A percentile compares a stretch with the other conserved stretches of the same genome.
Evolutionary conservation across 202 grass and related monocot genomes (phyloP).

Genomic region (Setaria italica): DNA sequence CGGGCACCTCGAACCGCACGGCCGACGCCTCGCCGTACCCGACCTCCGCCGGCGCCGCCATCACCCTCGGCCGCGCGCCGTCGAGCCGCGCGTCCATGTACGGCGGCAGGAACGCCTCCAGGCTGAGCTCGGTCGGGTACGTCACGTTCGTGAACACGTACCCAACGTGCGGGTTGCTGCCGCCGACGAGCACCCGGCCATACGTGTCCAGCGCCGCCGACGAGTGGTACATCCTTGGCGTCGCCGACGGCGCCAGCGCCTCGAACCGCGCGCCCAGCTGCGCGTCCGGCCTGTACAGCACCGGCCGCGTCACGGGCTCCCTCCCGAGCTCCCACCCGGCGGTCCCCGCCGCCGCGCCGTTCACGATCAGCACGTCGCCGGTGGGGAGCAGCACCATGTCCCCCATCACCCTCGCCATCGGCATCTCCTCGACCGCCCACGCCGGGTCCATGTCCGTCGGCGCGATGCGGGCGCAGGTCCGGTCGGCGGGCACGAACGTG

Average conservation of each 20-base stretch:
- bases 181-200: slow-evolving; percentile 75
- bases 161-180: slow-evolving; percentile 82
- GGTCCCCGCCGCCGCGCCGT: slow-evolving; percentile 65
- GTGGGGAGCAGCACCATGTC: slow-evolving; percentile 91
- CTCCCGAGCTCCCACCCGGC: slow-evolving; percentile 83
- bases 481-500: slow-evolving; percentile 59
- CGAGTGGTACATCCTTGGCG: slow-evolving; percentile 86
- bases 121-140: slow-evolving; percentile 82
- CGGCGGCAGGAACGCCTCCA: slow-evolving; percentile 79
- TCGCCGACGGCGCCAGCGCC: slow-evolving; percentile 30
- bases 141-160: slow-evolving; percentile 71
- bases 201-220: slow-evolving; percentile 68
- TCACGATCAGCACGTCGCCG: slow-evolving; percentile 74
- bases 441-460: slow-evolving; percentile 53
- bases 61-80: slow-evolving; percentile 43
- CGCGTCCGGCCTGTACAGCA: slow-evolving; percentile 58
- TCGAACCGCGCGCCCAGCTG: slow-evolving; percentile 52
- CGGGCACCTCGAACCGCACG: slow-evolving; percentile 50
- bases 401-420: slow-evolving; percentile 65
- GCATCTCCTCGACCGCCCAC: slow-evolving; percentile 89
- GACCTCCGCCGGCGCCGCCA: slow-evolving; percentile 48
- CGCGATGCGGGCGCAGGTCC: slow-evolving; percentile 65
- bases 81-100: slow-evolving; percentile 61
- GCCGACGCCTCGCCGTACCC: slow-evolving; percentile 56
- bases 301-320: slow-evolving; percentile 59